phyloP scores from a whole-genome alignment of 768 basidiomycete species.

The Lentinus brumalis region DNA sequence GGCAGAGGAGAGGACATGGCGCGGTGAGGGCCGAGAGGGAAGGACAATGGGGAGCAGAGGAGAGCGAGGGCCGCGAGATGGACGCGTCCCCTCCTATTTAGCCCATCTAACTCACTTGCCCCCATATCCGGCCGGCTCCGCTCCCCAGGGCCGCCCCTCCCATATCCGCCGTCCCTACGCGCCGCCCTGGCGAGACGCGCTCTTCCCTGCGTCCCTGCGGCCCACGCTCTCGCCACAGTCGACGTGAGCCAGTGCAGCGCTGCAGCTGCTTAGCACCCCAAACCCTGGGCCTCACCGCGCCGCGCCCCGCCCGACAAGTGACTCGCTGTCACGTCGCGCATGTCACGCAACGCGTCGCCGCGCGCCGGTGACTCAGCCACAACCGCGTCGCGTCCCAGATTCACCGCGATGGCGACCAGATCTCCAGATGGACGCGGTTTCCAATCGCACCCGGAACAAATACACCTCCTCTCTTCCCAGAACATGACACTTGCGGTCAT shows the following conservation, averaged over 20 bases:
- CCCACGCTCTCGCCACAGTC: background rate
- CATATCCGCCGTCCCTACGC: background rate
- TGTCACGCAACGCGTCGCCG: slow-evolving; percentile 9
- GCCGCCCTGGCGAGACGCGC: background rate
- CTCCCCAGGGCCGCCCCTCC: background rate
- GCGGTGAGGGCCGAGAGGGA: slow-evolving; percentile 14
- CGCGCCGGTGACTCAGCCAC: slow-evolving; percentile 3
- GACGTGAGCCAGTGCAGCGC: background rate
- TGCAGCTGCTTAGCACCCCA: background rate
- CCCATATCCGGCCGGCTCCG: background rate
- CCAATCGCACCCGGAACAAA: background rate
- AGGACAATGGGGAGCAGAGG: slow-evolving; percentile 24
- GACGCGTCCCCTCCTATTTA: background rate
- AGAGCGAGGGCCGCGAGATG: slow-evolving; percentile 3
- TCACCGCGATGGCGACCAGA: background rate
- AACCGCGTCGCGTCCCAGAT: background rate
- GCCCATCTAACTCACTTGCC: background rate
- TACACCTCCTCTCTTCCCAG: slow-evolving; percentile 10
- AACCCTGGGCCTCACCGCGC: background rate
- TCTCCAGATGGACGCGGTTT: slow-evolving; percentile 3
- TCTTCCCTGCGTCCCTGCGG: background rate
- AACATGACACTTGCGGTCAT: slow-evolving; percentile 7
- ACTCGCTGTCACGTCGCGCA: background rate
- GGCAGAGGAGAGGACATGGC: slow-evolving; percentile 25
- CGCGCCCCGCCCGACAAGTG: background rate